Evolutionary conservation across 768 basidiomycete species (phyloP).

Genomic region (Royoungia palumana): DNA sequence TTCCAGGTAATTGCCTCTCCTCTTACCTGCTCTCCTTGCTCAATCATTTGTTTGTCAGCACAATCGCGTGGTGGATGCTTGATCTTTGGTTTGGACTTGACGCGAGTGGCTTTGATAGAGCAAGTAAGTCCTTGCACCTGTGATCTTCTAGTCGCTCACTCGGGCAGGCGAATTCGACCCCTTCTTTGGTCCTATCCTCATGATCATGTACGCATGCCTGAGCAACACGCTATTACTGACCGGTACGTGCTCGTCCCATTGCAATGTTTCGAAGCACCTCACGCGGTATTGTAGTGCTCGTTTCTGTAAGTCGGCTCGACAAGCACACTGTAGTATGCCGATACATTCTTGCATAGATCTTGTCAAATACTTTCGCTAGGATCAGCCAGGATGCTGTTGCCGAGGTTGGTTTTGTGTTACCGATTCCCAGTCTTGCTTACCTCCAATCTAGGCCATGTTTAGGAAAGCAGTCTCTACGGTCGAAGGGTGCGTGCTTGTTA

Average conservation of each 20-base stretch:
- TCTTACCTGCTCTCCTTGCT: background rate
- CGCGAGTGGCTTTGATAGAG: conserved; percentile 79
- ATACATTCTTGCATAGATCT: conserved; percentile 53
- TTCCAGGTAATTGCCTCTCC: conserved; percentile 31
- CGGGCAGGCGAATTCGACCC: conserved; percentile 71
- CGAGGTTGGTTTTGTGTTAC: conserved; percentile 49
- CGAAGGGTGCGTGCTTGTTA: conserved; percentile 63
- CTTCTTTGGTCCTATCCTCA: conserved; percentile 85
- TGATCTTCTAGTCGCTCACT: conserved; percentile 3
- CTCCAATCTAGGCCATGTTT: conserved; percentile 75
- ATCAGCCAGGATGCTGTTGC: conserved; percentile 93
- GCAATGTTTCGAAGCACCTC: background rate
- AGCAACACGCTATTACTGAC: conserved; percentile 92
- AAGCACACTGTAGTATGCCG: background rate
- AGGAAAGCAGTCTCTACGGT: conserved; percentile 90
- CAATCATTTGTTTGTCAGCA: conserved; percentile 38
- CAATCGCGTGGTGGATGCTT: conserved; percentile 94
- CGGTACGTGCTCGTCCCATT: conserved; percentile 42
- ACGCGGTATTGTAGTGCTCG: conserved; percentile 52
- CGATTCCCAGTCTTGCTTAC: background rate
- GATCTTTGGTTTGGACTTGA: conserved; percentile 95
- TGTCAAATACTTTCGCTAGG: conserved; percentile 92
- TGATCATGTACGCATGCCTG: conserved; percentile 87
- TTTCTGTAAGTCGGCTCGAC: conserved; percentile 53
- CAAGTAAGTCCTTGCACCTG: conserved; percentile 50